Base-by-base conservation (phyloP, 1,284 basidiomycete genomes). In the Leccinum pachyderme region DNA sequence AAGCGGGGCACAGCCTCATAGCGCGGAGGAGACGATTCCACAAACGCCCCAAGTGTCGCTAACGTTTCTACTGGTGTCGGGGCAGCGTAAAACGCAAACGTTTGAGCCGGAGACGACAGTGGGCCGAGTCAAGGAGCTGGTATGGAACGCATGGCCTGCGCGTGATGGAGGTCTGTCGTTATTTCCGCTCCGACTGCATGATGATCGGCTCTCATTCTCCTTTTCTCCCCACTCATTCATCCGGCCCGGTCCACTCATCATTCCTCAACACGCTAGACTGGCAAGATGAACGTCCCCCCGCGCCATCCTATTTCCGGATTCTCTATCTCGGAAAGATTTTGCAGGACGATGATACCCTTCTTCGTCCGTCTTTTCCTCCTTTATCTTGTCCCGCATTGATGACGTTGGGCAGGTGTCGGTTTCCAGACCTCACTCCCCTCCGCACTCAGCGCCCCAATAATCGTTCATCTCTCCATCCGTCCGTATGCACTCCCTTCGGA, bases 291-390 rank as follows among this genome's bases (percentile, higher is more conserved):
- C 83, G 86, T 49, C 91, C 92, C 1, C 87, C 89, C 11, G 85
- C 87, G 8, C 89, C 91, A 1, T 84, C 83, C 5, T 91, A 86
- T 74, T 77, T 93, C 54, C 81, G 91, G 35, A 79, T 95, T 39
- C 74, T 94, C 2, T 85, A 92, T 69, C 77, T 93, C 12, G 92
- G 92, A n/a, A 84, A 86, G 66, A 87, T 94, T 66, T 73, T 93
- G 41, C 85, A 89, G 64, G 91, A 94, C 65, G 91, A 93, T 46
- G 89, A 92, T 53, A 89, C 85, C 4, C 75, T 93, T 41, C 66
- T 77, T 22, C 81, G 89, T 91, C 62, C 66, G 86, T 82, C 25
- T 58, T 43, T 29, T 45, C 15, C 3, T 18, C 22, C 6, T 39
- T 13, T 12, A 18, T 24, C 4, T 15, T 1, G 43, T 44, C 58